Evolutionary conservation across 495 filamentous ascomycete species (phyloP).

Genomic region (Trichoderma orchidacearum): DNA sequence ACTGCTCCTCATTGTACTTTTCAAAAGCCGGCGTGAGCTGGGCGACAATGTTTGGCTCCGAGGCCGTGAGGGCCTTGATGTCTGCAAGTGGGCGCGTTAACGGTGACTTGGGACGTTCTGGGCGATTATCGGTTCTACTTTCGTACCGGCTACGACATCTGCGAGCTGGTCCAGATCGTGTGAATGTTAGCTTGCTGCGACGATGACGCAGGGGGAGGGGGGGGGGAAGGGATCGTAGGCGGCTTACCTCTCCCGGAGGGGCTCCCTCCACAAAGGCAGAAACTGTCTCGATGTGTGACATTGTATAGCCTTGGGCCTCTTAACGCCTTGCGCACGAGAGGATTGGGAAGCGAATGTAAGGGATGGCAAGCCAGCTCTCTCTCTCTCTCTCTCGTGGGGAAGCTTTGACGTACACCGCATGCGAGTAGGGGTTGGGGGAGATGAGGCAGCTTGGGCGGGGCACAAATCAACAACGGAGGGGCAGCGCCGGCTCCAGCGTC

Average conservation of each 20-base stretch:
- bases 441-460: background rate
- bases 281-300: slow-evolving; percentile 43
- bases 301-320: background rate
- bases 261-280: slow-evolving; percentile 89
- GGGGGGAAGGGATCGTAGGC: background rate
- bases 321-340: slow-evolving; percentile 12
- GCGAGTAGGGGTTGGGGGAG: background rate
- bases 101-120: background rate
- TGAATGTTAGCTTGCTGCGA: slow-evolving; percentile 6
- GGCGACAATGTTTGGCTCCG: slow-evolving; percentile 50
- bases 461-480: background rate
- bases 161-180: slow-evolving; percentile 47
- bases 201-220: background rate
- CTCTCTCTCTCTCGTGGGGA: no score
- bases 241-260: slow-evolving; percentile 87
- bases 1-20: slow-evolving; percentile 93
- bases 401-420: background rate
- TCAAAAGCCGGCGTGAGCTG: slow-evolving; percentile 74
- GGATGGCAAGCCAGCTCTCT: background rate
- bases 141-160: slow-evolving; percentile 78
- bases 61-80: slow-evolving; percentile 71
- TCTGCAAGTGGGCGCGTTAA: slow-evolving; percentile 35
- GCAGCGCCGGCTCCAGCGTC: background rate
- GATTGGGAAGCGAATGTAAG: background rate
- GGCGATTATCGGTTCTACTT: slow-evolving; percentile 2